These are phyloP conservation scores for Penicillium sp. DNA, from an alignment of 2,329 filamentous ascomycete species.

Conservation along the genomic window DNA sequence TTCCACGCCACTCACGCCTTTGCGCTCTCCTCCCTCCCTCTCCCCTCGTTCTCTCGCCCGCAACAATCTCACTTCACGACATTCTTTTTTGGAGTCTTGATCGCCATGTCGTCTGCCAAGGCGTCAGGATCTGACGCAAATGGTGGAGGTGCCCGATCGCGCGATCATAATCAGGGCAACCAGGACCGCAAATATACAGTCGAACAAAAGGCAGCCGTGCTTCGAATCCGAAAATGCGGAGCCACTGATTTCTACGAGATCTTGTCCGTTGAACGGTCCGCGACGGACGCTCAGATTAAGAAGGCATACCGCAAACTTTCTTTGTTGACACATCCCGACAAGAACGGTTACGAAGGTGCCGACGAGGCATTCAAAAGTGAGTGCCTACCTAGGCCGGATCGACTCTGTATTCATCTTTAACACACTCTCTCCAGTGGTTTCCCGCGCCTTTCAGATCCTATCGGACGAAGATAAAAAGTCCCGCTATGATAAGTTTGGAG, in stretches of 20 bases:
- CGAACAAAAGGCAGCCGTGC: constrained; percentile 89
- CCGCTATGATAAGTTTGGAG: constrained; percentile 85
- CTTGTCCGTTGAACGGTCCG: constrained; percentile 70
- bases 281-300: constrained; percentile 84
- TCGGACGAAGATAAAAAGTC: constrained; percentile 92
- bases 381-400: constrained; percentile 30
- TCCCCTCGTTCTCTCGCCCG: constrained; percentile 5
- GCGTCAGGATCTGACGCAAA: constrained; percentile 53
- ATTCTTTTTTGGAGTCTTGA: neutral
- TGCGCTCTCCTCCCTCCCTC: too few species aligned
- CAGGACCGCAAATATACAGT: constrained; percentile 71
- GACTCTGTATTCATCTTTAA: neutral
- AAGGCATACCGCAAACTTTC: constrained; percentile 96
- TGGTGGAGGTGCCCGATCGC: constrained; percentile 44
- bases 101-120: constrained; percentile 47
- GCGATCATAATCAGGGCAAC: constrained; percentile 56
- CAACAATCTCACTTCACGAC: constrained; percentile 2
- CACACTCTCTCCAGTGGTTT: constrained; percentile 67
- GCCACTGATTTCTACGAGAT: constrained; percentile 96
- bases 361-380: constrained; percentile 95
- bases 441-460: constrained; percentile 87
- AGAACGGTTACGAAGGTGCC: constrained; percentile 93
- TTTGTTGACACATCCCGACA: constrained; percentile 95
- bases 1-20: constrained; percentile 23
- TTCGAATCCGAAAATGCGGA: constrained; percentile 82